Evolutionary conservation across 352 stramenopile species (phyloP).

Genomic region (Phytophthora litchii): DNA sequence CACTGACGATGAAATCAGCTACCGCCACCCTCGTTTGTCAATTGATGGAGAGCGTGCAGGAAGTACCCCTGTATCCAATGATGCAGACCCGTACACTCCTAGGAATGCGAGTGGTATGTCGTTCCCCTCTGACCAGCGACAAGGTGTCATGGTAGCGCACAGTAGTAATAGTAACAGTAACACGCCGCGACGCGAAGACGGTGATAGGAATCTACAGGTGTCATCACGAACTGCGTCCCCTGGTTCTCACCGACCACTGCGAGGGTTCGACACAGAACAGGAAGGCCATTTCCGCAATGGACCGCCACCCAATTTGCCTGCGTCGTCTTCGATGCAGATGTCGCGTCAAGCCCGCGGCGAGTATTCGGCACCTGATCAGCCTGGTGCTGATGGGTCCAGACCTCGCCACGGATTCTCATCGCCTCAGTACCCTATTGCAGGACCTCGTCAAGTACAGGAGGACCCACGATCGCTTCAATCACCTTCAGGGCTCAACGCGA

Average conservation of each 20-base stretch:
- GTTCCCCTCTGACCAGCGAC: conserved; percentile 14
- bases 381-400: conserved; percentile 13
- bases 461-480: conserved; percentile 20
- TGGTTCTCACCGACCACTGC: conserved; percentile 20
- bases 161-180: conserved; percentile 36
- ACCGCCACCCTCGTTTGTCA: conserved; percentile 20
- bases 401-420: conserved; percentile 29
- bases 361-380: conserved; percentile 25
- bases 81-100: conserved; percentile 19
- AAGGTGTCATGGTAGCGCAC: conserved; percentile 12
- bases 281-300: conserved; percentile 34
- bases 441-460: conserved; percentile 22
- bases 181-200: conserved; percentile 14
- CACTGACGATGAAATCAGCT: conserved; percentile 14
- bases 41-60: conserved; percentile 18
- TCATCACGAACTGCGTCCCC: conserved; percentile 26
- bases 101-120: conserved; percentile 14
- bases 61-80: conserved; percentile 8
- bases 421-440: conserved; percentile 30
- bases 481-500: neutral
- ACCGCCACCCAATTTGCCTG: conserved; percentile 7
- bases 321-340: conserved; percentile 25
- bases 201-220: conserved; percentile 23
- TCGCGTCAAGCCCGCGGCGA: conserved; percentile 24
- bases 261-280: conserved; percentile 37